These are phyloP conservation scores for Teunomyces atbi DNA, from an alignment of 805 yeast species.

Conservation along the genomic window DNA sequence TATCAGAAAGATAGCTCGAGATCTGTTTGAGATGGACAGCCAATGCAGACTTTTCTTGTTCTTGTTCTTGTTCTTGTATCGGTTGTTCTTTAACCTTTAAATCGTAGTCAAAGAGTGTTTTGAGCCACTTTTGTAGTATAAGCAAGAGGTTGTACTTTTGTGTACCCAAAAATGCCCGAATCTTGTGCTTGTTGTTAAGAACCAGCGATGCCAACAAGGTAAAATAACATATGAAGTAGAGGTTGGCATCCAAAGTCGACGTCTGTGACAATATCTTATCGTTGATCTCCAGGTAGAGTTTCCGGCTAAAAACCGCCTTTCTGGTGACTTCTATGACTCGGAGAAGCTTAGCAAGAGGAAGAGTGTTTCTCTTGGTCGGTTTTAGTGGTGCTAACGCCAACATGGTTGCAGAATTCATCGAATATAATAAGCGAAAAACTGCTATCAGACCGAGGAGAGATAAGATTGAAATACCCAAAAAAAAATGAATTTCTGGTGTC, in stretches of 20 bases:
- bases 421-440: neutral
- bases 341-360: slow-evolving; percentile 26
- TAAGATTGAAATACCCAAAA: neutral
- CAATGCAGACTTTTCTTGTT: slow-evolving; percentile 14
- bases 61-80: neutral
- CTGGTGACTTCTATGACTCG: slow-evolving; percentile 8
- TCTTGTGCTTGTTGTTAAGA: slow-evolving; percentile 36
- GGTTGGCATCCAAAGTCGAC: slow-evolving; percentile 35
- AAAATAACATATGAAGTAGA: slow-evolving; percentile 44
- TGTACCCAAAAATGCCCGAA: slow-evolving; percentile 24
- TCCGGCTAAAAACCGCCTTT: slow-evolving; percentile 34
- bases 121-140: slow-evolving; percentile 8
- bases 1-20: slow-evolving; percentile 38
- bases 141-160: slow-evolving; percentile 25
- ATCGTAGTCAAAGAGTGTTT: slow-evolving; percentile 12
- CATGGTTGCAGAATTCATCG: neutral
- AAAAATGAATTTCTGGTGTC: neutral
- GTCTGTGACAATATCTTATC: slow-evolving; percentile 36
- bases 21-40: slow-evolving; percentile 36
- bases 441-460: neutral
- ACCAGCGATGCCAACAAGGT: slow-evolving; percentile 36
- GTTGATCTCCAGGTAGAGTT: slow-evolving; percentile 41
- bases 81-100: slow-evolving; percentile 8
- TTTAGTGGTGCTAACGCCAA: neutral
- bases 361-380: slow-evolving; percentile 13